These are phyloP conservation scores for Magnolia sinica DNA, from an alignment of 164 flowering plant species.

Conservation along the genomic window DNA sequence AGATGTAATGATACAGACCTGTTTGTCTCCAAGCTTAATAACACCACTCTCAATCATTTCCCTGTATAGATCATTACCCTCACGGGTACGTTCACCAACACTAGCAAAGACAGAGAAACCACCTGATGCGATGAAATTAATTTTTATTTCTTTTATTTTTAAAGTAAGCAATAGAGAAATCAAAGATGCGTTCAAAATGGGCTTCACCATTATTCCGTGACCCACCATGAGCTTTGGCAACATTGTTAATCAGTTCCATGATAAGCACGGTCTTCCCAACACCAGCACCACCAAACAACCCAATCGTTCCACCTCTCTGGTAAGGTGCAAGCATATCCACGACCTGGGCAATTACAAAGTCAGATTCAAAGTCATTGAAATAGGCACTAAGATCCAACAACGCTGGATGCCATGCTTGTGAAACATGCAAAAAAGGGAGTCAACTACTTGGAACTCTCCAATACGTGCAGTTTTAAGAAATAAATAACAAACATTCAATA, in stretches of 20 bases:
- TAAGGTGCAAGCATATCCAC: constrained; percentile 97
- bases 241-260: constrained; percentile 97
- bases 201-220: constrained; percentile 12
- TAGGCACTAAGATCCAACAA: too few relatives aligned
- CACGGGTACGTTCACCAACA: constrained; percentile 97
- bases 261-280: constrained; percentile 97
- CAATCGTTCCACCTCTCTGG: constrained; percentile 96
- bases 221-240: constrained; percentile 96
- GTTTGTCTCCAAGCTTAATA: constrained; percentile 92
- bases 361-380: not conserved
- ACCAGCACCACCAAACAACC: constrained; percentile 99
- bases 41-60: constrained; percentile 99
- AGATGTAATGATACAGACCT: constrained; percentile 32
- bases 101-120: constrained; percentile 99
- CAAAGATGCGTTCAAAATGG: not conserved
- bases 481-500: too few relatives aligned
- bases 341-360: constrained; percentile 43
- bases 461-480: too few relatives aligned
- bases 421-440: too few relatives aligned
- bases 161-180: too few relatives aligned
- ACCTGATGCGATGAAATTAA: constrained; percentile 38
- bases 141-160: not conserved
- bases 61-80: constrained; percentile 93
- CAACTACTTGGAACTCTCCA: too few relatives aligned
- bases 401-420: too few relatives aligned